Evolutionary conservation across 2,329 filamentous ascomycete genomes (phyloP), one percentile per base, ranked within the genome.

Genomic region (Aspergillus phoenicis): DNA sequence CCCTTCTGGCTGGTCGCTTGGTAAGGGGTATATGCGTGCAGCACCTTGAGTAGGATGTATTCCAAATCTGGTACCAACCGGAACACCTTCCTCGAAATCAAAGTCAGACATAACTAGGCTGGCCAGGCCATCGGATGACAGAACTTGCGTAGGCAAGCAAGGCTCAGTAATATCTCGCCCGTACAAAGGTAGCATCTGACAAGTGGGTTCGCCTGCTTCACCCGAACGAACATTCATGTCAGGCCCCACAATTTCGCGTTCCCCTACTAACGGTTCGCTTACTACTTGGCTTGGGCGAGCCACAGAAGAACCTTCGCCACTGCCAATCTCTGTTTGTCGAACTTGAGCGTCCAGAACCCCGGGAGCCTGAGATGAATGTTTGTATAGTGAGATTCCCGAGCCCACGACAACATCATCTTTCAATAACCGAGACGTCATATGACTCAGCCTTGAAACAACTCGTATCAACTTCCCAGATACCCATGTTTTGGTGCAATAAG

Each of bases 401-500:
- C 47, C 47, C 47, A 49, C 28, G 15, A 28, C 8, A 30, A n/a
- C 26, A 7, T n/a, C 30, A 20, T 20, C 24, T n/a, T 33, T 17
- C 45, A n/a, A 15, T 17, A 51, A 28, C 6, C 30, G 26, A 30
- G 13, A n/a, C 8, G 26, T n/a, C 26, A 69, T 69, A 22, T 65
- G 60, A 13, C 63, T 66, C 15, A 69, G 36, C 11, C 61, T 63
- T 22, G 57, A 63, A 15, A 68, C 62, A 13, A 63, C 58, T 45
- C 60, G 60, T 10, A 59, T 53, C 61, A 69, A 62, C 33, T 59
- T 68, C 2, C 64, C 64, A 2, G 68, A 70, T 4, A 69, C 63
- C 67, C 68, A 70, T 7, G 67, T 70, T 22, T 59, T 68, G 11
- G 41, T 61, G 36, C 66, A 70, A 52, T 67, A 67, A 1, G 63